Conservation (phyloP, 768 basidiomycete genomes). For the Pleurotus ostreatus region DNA sequence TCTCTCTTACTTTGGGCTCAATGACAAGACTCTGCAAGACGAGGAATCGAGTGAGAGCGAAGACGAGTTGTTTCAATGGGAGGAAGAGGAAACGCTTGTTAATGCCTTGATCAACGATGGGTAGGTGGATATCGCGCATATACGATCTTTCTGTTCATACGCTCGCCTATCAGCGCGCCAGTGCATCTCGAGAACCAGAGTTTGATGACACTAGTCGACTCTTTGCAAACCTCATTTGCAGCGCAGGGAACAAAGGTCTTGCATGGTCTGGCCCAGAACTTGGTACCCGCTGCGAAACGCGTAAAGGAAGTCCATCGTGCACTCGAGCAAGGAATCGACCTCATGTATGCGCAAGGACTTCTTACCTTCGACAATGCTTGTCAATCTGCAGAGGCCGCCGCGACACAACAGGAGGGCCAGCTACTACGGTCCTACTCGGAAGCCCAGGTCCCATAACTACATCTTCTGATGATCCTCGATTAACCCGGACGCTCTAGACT, state of each 20-base stretch:
- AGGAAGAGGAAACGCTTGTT: slow-evolving; percentile 50
- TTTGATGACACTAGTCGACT: slow-evolving; percentile 32
- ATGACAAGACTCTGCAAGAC: slow-evolving; percentile 3
- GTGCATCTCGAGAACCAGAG: slow-evolving; percentile 25
- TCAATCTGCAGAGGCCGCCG: slow-evolving; percentile 45
- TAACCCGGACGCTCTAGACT: slow-evolving; percentile 26
- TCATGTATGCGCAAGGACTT: slow-evolving; percentile 36
- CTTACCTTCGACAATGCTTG: slow-evolving; percentile 52
- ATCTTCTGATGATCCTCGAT: background rate
- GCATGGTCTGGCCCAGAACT: slow-evolving; percentile 35
- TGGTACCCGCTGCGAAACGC: slow-evolving; percentile 46
- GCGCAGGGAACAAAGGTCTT: slow-evolving; percentile 32
- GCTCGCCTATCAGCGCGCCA: slow-evolving; percentile 9
- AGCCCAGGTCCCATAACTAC: slow-evolving; percentile 36
- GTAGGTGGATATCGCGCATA: slow-evolving; percentile 20
- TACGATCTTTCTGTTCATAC: background rate
- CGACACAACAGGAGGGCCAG: slow-evolving; percentile 39
- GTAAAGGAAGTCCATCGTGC: slow-evolving; percentile 35
- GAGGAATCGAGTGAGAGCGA: slow-evolving; percentile 17
- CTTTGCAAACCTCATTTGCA: slow-evolving; percentile 38
- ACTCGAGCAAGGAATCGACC: slow-evolving; percentile 36
- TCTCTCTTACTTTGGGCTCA: background rate
- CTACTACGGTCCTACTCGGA: slow-evolving; percentile 32
- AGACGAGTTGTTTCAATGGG: slow-evolving; percentile 38
- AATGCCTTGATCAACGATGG: slow-evolving; percentile 41